Base-by-base conservation (phyloP, 78 protist species). In the Speleostelium caveatum region DNA sequence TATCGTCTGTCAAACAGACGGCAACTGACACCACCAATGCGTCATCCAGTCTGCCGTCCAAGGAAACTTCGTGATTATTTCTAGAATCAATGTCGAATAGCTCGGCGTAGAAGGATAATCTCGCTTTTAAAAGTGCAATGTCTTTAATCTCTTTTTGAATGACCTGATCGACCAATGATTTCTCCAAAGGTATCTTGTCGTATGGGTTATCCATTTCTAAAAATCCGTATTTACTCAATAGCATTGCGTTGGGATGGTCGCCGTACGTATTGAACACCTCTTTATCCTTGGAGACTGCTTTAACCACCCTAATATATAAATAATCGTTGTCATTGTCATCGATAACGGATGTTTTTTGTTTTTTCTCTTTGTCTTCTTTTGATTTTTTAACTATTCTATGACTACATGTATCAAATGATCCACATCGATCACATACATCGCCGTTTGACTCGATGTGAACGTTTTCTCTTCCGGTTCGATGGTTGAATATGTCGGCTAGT, bases 241-340 rank as follows among this genome's bases (percentile, higher is more conserved):
- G 49, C 10, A 69, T 35, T 28, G 91, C 51, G 45, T 83, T 83
- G 26, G 56, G 73, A 42, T 83, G 91, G 22, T 83, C 91, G 5
- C 91, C 91, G 66, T 83, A 83, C 7, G 91, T 83, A 83, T 83
- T 83, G 68, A 33, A 83, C n/a, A 83, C 91, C 26, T 83, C 91
- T 22, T 35, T 14, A 28, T 41, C 61, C 0, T 26, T 35, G 2
- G 7, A 32, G 33, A 67, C 71, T 42, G 30, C 42, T 58, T 59
- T 67, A 32, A 83, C 91, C 12, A 83, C 72, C 26, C 22, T 71
- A 12, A 83, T 60, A 41, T 55, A 69, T 42, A 83, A 42, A 39
- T 78, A 56, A 49, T 78, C 87, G 12, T 61, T 19, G 4, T 32
- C 61, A 19, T 39, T 35, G 1, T 66, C 89, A 0, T 74, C 68